Percentiles rank a stretch among this genome's conserved stretches.
phyloP scores from a whole-genome alignment of 805 yeast genomes.

The Kregervanrija pseudodelftensis region DNA sequence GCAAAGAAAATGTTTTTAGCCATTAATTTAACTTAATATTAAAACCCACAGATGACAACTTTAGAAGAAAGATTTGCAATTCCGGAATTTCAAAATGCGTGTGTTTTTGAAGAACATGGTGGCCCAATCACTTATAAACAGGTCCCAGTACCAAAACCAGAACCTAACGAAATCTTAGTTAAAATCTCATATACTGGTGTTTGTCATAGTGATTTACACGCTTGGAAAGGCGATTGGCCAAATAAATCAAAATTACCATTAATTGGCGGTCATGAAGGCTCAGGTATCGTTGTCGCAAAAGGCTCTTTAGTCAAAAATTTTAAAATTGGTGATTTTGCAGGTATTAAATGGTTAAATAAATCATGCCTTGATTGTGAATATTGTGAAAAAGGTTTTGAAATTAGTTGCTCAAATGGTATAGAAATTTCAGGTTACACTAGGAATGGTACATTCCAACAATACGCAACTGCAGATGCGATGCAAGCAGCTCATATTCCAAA shows the following conservation, averaged over 20 bases:
- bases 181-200: constrained; percentile 4
- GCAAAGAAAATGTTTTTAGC: no score
- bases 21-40: no score
- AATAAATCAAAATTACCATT: constrained; percentile 2
- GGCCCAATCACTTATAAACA: constrained; percentile 5
- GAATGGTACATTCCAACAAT: constrained; percentile 5
- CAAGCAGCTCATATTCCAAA: constrained; percentile 4
- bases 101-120: constrained; percentile 4
- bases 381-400: constrained; percentile 6
- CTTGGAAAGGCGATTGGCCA: constrained; percentile 40
- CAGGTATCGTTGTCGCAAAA: constrained; percentile 6
- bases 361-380: constrained; percentile 6
- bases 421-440: constrained; percentile 6
- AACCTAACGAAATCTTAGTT: constrained; percentile 4
- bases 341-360: constrained; percentile 43
- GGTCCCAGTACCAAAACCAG: constrained; percentile 3
- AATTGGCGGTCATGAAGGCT: constrained; percentile 7
- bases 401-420: constrained; percentile 2
- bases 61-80: neutral
- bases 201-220: constrained; percentile 6
- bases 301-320: constrained; percentile 6
- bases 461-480: constrained; percentile 6
- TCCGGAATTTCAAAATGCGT: constrained; percentile 2
- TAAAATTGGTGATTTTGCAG: constrained; percentile 53
- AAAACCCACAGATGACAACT: no score